A percentile compares a stretch with the other conserved stretches of the same genome.
Conservation (phyloP, 2,329 filamentous ascomycete species). For the Alternaria conjuncta region DNA sequence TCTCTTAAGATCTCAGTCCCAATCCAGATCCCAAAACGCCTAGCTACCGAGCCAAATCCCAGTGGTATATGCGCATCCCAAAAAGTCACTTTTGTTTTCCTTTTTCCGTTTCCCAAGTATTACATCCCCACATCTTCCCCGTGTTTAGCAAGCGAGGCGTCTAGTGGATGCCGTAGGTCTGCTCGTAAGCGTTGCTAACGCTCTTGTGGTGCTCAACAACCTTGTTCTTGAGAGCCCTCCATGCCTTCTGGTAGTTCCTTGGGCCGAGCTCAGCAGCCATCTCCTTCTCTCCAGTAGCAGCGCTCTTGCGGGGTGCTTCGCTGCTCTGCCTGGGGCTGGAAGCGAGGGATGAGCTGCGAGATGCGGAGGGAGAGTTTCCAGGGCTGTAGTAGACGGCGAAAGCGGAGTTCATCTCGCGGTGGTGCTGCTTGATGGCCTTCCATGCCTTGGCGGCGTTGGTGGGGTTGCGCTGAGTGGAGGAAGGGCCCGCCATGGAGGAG, state of each 20-base stretch:
- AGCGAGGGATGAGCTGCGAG: constrained; percentile 10
- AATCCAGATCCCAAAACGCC: neutral
- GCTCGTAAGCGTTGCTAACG: constrained; percentile 31
- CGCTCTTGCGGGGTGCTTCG: constrained; percentile 16
- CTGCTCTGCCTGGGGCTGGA: constrained; percentile 20
- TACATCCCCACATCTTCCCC: neutral
- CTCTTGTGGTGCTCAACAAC: constrained; percentile 40
- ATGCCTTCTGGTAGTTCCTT: constrained; percentile 32
- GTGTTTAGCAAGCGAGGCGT: neutral
- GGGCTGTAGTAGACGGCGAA: constrained; percentile 37
- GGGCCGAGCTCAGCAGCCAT: constrained; percentile 7
- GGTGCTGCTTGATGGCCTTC: constrained; percentile 41
- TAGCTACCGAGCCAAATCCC: neutral
- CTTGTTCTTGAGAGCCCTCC: constrained; percentile 34
- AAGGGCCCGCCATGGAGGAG: constrained; percentile 22
- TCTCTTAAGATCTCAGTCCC: neutral
- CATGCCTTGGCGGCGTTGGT: constrained; percentile 34
- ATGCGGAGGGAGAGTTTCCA: constrained; percentile 15
- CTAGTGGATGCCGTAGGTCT: constrained; percentile 15
- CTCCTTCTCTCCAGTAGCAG: constrained; percentile 3
- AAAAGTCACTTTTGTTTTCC: constrained; percentile 10
- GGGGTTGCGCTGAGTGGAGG: constrained; percentile 14
- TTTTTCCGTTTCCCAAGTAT: neutral
- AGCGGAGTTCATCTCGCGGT: constrained; percentile 38
- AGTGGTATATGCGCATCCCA: constrained; percentile 8